Evolutionary conservation across 768 basidiomycete species (phyloP).

Genomic region (Rhodosporidiobolus sp.): DNA sequence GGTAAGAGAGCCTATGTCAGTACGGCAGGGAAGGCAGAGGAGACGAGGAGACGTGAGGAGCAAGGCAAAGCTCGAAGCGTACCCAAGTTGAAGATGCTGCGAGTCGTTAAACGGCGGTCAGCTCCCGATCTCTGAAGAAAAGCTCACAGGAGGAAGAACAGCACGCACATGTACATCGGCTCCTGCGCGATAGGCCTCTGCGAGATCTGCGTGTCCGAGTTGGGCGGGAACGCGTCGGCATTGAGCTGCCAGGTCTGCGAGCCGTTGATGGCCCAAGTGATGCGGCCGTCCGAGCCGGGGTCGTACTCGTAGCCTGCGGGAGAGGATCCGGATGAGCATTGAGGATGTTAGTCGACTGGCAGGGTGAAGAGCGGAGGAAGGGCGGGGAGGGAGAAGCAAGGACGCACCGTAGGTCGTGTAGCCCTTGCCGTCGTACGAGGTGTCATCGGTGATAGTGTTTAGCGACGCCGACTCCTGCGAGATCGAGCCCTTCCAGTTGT

Average conservation of each 20-base stretch:
- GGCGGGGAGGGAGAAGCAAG: not conserved
- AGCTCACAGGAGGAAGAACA: not conserved
- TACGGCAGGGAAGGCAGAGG: not conserved
- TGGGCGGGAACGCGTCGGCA: constrained; percentile 65
- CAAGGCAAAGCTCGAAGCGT: not conserved
- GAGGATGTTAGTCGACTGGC: not conserved
- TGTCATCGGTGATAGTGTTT: constrained; percentile 33
- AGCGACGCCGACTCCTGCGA: constrained; percentile 35
- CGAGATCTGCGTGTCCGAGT: constrained; percentile 59
- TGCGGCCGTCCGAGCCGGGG: constrained; percentile 60
- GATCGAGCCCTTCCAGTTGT: constrained; percentile 38
- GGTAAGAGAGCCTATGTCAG: constrained; percentile 1
- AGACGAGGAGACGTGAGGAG: not conserved
- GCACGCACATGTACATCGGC: constrained; percentile 60
- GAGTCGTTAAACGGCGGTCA: not conserved
- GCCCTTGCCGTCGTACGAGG: constrained; percentile 31
- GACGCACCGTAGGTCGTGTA: constrained; percentile 34
- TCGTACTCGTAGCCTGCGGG: constrained; percentile 41
- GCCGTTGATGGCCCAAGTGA: constrained; percentile 76
- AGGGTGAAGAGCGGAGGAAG: no score
- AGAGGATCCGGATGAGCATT: not conserved
- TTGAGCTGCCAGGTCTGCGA: constrained; percentile 68
- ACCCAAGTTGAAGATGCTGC: not conserved
- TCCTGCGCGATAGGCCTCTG: constrained; percentile 76
- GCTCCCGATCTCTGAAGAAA: no score